These are phyloP conservation scores for Solanum lycopersicoides DNA, from an alignment of 257 asterid genomes.

Conservation along the genomic window DNA sequence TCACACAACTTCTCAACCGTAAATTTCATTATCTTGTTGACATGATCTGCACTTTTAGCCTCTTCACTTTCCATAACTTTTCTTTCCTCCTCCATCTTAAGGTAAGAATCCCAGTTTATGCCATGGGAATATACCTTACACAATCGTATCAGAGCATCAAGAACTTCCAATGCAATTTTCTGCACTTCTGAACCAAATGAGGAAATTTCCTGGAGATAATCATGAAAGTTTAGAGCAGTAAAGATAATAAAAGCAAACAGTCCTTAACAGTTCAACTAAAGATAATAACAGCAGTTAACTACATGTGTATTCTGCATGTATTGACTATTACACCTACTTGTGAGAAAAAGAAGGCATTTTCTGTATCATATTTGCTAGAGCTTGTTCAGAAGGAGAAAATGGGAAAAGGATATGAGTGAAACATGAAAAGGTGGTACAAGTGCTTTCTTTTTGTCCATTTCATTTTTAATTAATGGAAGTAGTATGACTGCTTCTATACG, in stretches of 20 bases:
- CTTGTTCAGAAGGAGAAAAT: not conserved
- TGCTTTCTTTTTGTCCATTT: not conserved
- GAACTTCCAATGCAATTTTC: conserved; percentile 49
- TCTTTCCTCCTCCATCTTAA: conserved; percentile 11
- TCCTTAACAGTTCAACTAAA: not conserved
- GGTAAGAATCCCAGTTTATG: conserved; percentile 55
- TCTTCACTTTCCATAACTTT: conserved; percentile 22
- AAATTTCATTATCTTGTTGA: conserved; percentile 43
- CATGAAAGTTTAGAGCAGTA: conserved; percentile 1
- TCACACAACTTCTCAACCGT: conserved; percentile 63
- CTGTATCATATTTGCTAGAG: not conserved
- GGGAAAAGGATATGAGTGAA: not conserved
- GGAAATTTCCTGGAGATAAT: conserved; percentile 40
- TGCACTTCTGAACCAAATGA: conserved; percentile 46
- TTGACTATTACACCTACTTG: not conserved
- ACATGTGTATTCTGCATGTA: not conserved
- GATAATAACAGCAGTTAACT: not conserved
- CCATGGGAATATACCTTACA: conserved; percentile 71
- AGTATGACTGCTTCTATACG: not conserved
- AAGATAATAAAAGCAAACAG: not conserved
- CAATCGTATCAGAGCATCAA: conserved; percentile 63
- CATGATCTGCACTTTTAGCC: conserved; percentile 39
- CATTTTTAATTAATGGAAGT: not conserved
- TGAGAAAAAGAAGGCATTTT: not conserved
- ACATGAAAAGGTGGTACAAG: not conserved